Base-by-base conservation (phyloP, 2,329 filamentous ascomycete species). In the Pseudophaeomoniella oleicola region DNA sequence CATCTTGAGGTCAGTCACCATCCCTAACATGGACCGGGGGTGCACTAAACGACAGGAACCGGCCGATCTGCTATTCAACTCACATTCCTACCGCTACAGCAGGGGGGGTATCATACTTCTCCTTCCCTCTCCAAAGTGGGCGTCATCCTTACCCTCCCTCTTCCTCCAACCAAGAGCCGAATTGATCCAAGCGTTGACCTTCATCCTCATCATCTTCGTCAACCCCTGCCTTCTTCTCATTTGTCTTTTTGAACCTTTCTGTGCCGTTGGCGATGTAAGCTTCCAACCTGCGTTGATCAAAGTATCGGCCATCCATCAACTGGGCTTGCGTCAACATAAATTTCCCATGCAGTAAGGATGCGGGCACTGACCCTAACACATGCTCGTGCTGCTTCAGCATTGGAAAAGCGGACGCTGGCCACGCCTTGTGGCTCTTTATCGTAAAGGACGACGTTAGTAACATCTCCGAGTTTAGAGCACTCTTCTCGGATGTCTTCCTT, bases 401-500 rank as follows among this genome's bases (percentile, higher is more conserved):
- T 75, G 38, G 68, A 64, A 62, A 94, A 98, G 48, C 81, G 78
- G 43, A 98, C 81, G 37, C 78, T 87, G 5, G 87, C 81, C 27
- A 96, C 72, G 13, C 90, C 90, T 1, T 85, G 81, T 3, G 72
- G 62, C 57, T 98, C 92, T 44, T 78, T 68, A 55, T 98, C 90
- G 55, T 81, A 98, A 12, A 98, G 64, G 3, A 90, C 78, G 30
- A 96, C 83, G 51, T 92, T 94, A 19, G 86, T 93, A 22, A 96
- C 84, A 16, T 78, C 69, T 3, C 90, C 90, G 11, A 90, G 65
- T 59, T 92, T 92, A 39, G 74, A 69, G 55, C 85, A 93, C 58
- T 94, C 87, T 35, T 94, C 84, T 32, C 83, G 74, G 38, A 96
- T 83, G 53, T 98, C 90, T 55, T 94, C 81, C 54, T 92, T 92